These are phyloP conservation scores for Amanita pseudoporphyria DNA, from an alignment of 768 basidiomycete species.

Conservation along the genomic window DNA sequence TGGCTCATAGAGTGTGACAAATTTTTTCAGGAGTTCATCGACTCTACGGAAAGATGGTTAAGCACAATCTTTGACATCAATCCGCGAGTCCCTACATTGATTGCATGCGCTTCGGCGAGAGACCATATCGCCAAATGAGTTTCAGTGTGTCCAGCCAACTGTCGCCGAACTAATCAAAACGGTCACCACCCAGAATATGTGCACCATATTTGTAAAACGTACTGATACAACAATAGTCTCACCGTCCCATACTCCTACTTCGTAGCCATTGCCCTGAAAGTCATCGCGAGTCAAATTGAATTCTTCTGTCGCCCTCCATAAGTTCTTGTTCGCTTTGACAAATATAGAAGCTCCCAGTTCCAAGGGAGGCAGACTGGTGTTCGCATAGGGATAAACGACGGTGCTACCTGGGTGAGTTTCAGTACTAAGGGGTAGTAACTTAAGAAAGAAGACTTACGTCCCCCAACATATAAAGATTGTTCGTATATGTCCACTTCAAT, in stretches of 20 bases:
- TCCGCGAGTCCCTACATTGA: constrained; percentile 31
- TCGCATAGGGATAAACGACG: constrained; percentile 64
- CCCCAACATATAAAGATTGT: constrained; percentile 64
- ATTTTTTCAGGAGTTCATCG: constrained; percentile 38
- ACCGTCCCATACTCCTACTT: constrained; percentile 81
- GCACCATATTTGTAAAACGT: not conserved
- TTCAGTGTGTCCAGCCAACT: constrained; percentile 70
- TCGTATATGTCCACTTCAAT: constrained; percentile 85
- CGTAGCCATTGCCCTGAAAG: constrained; percentile 32
- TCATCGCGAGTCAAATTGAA: constrained; percentile 56
- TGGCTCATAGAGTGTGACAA: constrained; percentile 45
- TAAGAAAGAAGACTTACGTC: constrained; percentile 47
- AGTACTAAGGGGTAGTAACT: not conserved
- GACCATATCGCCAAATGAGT: constrained; percentile 72
- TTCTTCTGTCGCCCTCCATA: constrained; percentile 69
- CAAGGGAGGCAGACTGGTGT: constrained; percentile 44
- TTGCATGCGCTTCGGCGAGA: constrained; percentile 48
- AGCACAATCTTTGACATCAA: not conserved
- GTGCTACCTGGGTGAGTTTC: constrained; percentile 51
- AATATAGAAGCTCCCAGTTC: constrained; percentile 91
- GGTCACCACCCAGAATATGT: not conserved
- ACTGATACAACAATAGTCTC: constrained; percentile 58
- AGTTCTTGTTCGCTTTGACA: constrained; percentile 58
- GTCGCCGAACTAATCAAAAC: constrained; percentile 29
- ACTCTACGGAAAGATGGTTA: constrained; percentile 34